These are phyloP conservation scores for Trichophyton equinum DNA, from an alignment of 2,329 filamentous ascomycete genomes.

Conservation along the genomic window DNA sequence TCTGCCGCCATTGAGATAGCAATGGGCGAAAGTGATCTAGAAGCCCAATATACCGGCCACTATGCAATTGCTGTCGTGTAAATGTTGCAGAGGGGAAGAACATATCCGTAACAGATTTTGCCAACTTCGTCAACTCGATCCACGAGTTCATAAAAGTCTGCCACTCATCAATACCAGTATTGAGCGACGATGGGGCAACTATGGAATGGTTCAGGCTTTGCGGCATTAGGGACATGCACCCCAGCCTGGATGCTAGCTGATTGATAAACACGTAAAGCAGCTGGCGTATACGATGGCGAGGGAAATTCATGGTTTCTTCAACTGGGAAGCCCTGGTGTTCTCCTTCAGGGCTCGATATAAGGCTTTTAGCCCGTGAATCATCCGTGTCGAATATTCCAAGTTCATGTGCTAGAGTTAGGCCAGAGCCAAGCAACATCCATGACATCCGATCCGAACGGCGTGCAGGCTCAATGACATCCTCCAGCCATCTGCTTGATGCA, in stretches of 20 bases:
- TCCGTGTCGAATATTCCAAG: slow-evolving; percentile 37
- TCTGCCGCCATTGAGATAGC: slow-evolving; percentile 29
- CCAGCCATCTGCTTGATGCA: slow-evolving; percentile 35
- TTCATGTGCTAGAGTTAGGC: slow-evolving; percentile 41
- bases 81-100: slow-evolving; percentile 37
- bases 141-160: slow-evolving; percentile 41
- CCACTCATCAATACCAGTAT: slow-evolving; percentile 33
- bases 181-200: slow-evolving; percentile 28
- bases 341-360: slow-evolving; percentile 11
- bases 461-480: slow-evolving; percentile 43
- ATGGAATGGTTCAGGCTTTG: slow-evolving; percentile 31
- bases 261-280: slow-evolving; percentile 38
- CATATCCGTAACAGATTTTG: slow-evolving; percentile 42
- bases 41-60: slow-evolving; percentile 40
- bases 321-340: slow-evolving; percentile 11
- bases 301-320: slow-evolving; percentile 21
- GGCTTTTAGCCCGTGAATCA: slow-evolving; percentile 19
- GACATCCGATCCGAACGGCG: slow-evolving; percentile 46
- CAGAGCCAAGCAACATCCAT: slow-evolving; percentile 47
- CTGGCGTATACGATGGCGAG: slow-evolving; percentile 25
- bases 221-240: slow-evolving; percentile 41
- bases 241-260: slow-evolving; percentile 40
- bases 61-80: slow-evolving; percentile 31
- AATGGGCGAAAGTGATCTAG: slow-evolving; percentile 36
- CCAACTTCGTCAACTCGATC: slow-evolving; percentile 37